A percentile compares a stretch with the other conserved stretches of the same genome.
phyloP scores from a whole-genome alignment of 2,329 filamentous ascomycete species.

The Trichoderma sp. region DNA sequence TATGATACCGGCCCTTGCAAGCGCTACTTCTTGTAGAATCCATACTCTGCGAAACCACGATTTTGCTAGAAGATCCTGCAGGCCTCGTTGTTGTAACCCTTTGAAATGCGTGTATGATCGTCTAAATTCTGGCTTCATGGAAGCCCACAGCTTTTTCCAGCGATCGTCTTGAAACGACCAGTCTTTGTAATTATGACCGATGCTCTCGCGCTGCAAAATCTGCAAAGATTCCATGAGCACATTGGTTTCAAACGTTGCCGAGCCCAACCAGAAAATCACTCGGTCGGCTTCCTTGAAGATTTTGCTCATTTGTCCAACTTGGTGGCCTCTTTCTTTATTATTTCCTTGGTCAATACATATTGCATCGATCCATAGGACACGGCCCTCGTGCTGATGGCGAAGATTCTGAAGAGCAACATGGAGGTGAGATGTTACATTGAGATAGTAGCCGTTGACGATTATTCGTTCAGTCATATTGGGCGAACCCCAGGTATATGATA shows the following conservation, averaged over 20 bases:
- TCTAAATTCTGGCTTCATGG: accelerated
- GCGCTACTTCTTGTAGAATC: constrained; percentile 12
- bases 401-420: constrained; percentile 8
- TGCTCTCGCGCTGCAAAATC: background rate
- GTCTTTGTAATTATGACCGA: background rate
- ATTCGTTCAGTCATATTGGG: background rate
- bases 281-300: constrained; percentile 24
- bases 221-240: constrained; percentile 22
- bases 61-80: background rate
- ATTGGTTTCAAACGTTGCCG: background rate
- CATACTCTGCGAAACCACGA: constrained; percentile 2
- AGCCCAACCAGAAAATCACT: constrained; percentile 25
- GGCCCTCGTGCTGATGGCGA: background rate
- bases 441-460: background rate
- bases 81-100: background rate
- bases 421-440: background rate
- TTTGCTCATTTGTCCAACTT: constrained; percentile 27
- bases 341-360: constrained; percentile 22
- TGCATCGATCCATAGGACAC: constrained; percentile 15
- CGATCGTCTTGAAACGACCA: background rate
- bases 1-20: background rate
- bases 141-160: background rate
- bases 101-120: accelerated
- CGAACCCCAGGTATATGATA: constrained; percentile 30
- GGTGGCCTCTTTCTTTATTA: constrained; percentile 24